Evolutionary conservation across 2,329 filamentous ascomycete genomes (phyloP), one percentile per base, ranked within the genome.

Genomic region (Pestalotiopsis fici): DNA sequence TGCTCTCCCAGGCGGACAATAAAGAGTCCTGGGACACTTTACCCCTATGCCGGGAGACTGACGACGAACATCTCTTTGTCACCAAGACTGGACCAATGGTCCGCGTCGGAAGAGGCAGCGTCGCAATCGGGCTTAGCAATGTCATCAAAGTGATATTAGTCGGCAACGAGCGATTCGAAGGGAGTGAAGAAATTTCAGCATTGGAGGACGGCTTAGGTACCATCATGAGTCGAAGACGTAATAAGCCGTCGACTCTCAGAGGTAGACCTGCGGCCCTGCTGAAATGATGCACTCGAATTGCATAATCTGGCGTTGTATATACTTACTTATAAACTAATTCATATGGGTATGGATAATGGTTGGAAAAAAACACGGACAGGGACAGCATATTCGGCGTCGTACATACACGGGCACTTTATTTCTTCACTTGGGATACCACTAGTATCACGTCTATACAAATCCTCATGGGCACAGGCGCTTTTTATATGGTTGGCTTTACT

Each of bases 51-150:
- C 71, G 78, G 6, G 77, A 81, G 11, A 76, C 78, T 4, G 80
- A 81, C 50, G 74, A 80, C 55, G 82, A 85, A 2, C 84, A 88
- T 66, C 82, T 95, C 4, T 87, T 93, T 59, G 88, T 93, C 25
- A 87, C 87, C 2, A 84, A 85, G 59, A 81, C 91, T 1, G 93
- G 92, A 0, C 92, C 92, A 0, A 87, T 91, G 66, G 83, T 84
- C 2, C 82, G 82, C 64, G 80, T 93, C 1, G 92, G 92, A 13
- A 85, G 86, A 60, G 83, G 85, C 59, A 91, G 90, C 63, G 84
- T 93, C 3, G 92, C 88, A 0, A 86, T 95, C 35, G 91, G 87
- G 0, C 88, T 94, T 68, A 93, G 92, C 13, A 92, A 94, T 71
- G 83, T 88, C 1, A 84, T 94, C 73, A 94, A 94, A 78, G 81